These are phyloP conservation scores for Purpureocillium lavendulum DNA, from an alignment of 2,329 filamentous ascomycete genomes.

Conservation along the genomic window DNA sequence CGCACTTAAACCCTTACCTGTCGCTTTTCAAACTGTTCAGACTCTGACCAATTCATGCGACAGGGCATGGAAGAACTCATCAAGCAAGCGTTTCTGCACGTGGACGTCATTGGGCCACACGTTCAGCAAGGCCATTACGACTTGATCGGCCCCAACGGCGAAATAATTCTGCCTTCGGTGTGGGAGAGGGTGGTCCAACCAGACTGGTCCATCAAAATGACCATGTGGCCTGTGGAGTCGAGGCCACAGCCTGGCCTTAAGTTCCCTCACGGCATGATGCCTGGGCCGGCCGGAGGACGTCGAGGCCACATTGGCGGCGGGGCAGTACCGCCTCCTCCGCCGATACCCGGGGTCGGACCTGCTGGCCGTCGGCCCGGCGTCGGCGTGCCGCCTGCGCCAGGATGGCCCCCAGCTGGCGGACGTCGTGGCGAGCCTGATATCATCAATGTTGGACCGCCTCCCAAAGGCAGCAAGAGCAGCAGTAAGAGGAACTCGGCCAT, in stretches of 20 bases:
- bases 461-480: slow-evolving; percentile 8
- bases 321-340: slow-evolving; percentile 3
- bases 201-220: slow-evolving; percentile 48
- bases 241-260: slow-evolving; percentile 17
- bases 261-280: slow-evolving; percentile 8
- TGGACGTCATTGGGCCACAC: slow-evolving; percentile 67
- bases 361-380: slow-evolving; percentile 2
- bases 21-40: not conserved
- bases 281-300: slow-evolving; percentile 9
- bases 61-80: slow-evolving; percentile 84
- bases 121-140: slow-evolving; percentile 76
- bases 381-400: slow-evolving; percentile 7
- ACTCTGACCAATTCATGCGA: not conserved
- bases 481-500: slow-evolving; percentile 9
- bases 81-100: slow-evolving; percentile 73
- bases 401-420: slow-evolving; percentile 4
- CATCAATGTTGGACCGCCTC: slow-evolving; percentile 8
- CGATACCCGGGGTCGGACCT: slow-evolving; percentile 1
- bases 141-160: slow-evolving; percentile 67
- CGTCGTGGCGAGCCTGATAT: slow-evolving; percentile 8
- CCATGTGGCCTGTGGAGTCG: slow-evolving; percentile 52
- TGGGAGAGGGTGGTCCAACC: slow-evolving; percentile 79
- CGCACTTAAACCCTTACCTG: not conserved
- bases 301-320: slow-evolving; percentile 2
- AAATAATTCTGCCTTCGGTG: slow-evolving; percentile 70